Evolutionary conservation across 139 green algal genomes (phyloP).

Genomic region (Coccomyxa sp.): DNA sequence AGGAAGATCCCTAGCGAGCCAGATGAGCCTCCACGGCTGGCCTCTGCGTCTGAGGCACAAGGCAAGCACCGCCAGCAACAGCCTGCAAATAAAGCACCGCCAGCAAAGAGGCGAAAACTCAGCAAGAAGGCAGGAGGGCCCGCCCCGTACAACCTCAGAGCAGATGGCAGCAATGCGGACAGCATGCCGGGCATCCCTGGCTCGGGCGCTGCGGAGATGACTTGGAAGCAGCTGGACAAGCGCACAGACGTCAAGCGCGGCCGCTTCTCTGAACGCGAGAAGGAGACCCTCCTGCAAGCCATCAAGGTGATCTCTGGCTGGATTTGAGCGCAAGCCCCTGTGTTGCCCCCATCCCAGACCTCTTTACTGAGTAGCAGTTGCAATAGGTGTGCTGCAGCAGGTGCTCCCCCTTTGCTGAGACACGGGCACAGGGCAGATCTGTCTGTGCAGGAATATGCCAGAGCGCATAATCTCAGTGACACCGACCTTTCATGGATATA

Average conservation of each 20-base stretch:
- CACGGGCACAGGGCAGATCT: not conserved
- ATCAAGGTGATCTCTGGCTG: slow-evolving; percentile 3
- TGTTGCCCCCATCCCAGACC: not conserved
- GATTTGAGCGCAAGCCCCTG: not conserved
- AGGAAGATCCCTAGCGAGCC: no score
- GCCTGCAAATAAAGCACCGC: not conserved
- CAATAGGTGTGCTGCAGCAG: not conserved
- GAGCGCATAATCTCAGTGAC: slow-evolving; percentile 5
- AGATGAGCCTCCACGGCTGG: no score
- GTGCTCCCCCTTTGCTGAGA: not conserved
- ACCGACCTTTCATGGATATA: slow-evolving; percentile 37
- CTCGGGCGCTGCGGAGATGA: not conserved
- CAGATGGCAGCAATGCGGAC: not conserved
- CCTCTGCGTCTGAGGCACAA: no score
- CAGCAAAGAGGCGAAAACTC: not conserved
- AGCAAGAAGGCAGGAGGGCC: not conserved
- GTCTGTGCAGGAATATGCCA: slow-evolving; percentile 26
- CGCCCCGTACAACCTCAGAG: not conserved
- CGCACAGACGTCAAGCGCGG: slow-evolving; percentile 56
- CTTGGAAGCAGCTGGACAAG: slow-evolving; percentile 40
- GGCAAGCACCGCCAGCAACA: not conserved
- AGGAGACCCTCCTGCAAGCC: slow-evolving; percentile 34
- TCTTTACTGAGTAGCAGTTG: not conserved
- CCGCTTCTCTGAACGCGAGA: slow-evolving; percentile 46
- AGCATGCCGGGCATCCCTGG: not conserved